phyloP scores from a whole-genome alignment of 2,329 filamentous ascomycete species.

The Stenocarpella maydis region DNA sequence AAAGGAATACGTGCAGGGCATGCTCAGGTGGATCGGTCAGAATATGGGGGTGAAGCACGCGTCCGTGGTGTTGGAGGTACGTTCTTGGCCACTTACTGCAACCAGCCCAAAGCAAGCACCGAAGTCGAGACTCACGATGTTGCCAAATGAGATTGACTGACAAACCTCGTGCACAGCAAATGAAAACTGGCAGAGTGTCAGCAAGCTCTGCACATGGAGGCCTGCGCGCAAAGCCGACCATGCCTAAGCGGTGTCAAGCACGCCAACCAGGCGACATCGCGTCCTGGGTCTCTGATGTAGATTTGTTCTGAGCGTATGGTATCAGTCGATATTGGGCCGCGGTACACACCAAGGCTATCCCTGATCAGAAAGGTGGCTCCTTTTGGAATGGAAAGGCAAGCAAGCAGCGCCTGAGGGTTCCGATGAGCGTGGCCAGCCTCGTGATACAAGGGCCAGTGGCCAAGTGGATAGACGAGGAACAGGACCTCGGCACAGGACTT shows the following conservation, averaged over 20 bases:
- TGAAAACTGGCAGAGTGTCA: slow-evolving; percentile 8
- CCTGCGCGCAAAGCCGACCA: background rate
- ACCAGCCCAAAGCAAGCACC: background rate
- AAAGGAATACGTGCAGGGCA: slow-evolving; percentile 25
- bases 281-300: background rate
- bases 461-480: background rate
- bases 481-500: background rate
- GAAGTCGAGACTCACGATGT: background rate
- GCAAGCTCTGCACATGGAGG: slow-evolving; percentile 7
- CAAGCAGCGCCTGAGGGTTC: background rate
- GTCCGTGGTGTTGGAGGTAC: slow-evolving; percentile 9
- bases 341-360: background rate
- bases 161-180: slow-evolving; percentile 18
- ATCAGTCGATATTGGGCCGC: background rate
- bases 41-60: slow-evolving; percentile 29
- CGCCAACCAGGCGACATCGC: slow-evolving; percentile 1
- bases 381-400: background rate
- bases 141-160: background rate
- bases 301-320: background rate
- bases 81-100: background rate
- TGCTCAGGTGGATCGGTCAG: slow-evolving; percentile 15
- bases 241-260: background rate
- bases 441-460: background rate
- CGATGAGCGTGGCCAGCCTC: background rate
- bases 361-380: background rate